A percentile compares a stretch with the other conserved stretches of the same genome.
phyloP scores from a whole-genome alignment of 2,329 filamentous ascomycete genomes.

The Stenocarpella maydis region DNA sequence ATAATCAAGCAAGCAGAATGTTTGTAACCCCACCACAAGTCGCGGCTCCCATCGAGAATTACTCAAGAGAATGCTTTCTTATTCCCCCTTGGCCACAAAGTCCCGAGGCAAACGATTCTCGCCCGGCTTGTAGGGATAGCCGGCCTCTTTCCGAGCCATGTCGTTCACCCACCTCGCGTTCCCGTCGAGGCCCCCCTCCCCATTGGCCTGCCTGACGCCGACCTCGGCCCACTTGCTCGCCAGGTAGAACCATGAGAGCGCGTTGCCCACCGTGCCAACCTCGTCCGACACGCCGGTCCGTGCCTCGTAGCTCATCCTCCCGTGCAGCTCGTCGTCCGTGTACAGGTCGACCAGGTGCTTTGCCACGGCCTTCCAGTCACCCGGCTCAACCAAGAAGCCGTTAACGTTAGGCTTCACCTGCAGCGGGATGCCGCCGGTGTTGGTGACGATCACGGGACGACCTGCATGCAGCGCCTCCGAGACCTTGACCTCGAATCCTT shows the following conservation, averaged over 20 bases:
- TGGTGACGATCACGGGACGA: slow-evolving; percentile 78
- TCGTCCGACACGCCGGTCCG: slow-evolving; percentile 77
- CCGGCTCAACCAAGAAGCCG: slow-evolving; percentile 77
- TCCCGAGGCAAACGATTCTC: slow-evolving; percentile 68
- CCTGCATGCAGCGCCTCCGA: slow-evolving; percentile 84
- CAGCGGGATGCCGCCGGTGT: slow-evolving; percentile 80
- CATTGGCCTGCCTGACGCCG: slow-evolving; percentile 52
- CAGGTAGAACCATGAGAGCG: slow-evolving; percentile 80
- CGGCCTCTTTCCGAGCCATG: slow-evolving; percentile 72
- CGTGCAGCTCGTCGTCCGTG: slow-evolving; percentile 69
- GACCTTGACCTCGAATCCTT: slow-evolving; percentile 89
- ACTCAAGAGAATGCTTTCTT: background rate
- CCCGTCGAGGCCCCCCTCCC: slow-evolving; percentile 59
- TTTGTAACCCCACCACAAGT: too few relatives aligned
- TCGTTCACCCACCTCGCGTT: slow-evolving; percentile 77
- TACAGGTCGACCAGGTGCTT: slow-evolving; percentile 72
- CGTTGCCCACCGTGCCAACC: slow-evolving; percentile 82
- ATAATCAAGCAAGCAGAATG: background rate
- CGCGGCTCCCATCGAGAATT: too few relatives aligned
- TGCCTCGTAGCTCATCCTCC: slow-evolving; percentile 72
- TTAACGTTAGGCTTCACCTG: slow-evolving; percentile 77
- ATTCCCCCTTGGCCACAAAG: slow-evolving; percentile 47
- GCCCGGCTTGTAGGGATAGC: slow-evolving; percentile 61
- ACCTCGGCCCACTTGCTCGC: slow-evolving; percentile 69
- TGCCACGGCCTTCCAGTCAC: slow-evolving; percentile 75